Percentiles rank a stretch among this genome's conserved stretches.
Evolutionary conservation across 306 rosid genomes (phyloP).

Genomic region (Vigna trinervia): DNA sequence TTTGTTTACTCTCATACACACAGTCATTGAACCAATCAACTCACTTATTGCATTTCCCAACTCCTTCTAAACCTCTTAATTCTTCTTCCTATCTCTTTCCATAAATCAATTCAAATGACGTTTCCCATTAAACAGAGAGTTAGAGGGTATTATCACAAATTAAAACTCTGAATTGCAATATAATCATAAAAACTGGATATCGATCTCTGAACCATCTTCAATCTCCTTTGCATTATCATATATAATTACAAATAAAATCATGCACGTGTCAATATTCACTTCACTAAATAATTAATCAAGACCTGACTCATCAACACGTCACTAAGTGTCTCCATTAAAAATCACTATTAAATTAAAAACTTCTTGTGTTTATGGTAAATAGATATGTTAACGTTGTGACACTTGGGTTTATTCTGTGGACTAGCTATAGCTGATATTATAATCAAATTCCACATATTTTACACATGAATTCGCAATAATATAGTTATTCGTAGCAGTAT

Average conservation of each 20-base stretch:
- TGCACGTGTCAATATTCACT: constrained; percentile 35
- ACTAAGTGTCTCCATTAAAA: background rate
- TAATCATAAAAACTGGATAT: constrained; percentile 35
- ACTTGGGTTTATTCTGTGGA: constrained; percentile 12
- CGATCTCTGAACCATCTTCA: constrained; percentile 12
- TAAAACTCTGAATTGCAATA: constrained; percentile 32
- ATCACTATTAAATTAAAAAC: background rate
- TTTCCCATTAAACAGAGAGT: constrained; percentile 13
- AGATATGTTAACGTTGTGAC: constrained; percentile 13
- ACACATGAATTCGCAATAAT: background rate
- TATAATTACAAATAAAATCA: background rate
- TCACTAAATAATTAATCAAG: constrained; percentile 11
- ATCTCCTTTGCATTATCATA: constrained; percentile 1
- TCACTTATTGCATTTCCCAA: constrained; percentile 31
- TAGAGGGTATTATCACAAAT: constrained; percentile 34
- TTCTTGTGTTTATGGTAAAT: background rate
- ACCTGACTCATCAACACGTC: constrained; percentile 34
- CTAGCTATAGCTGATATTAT: background rate
- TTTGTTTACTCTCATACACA: constrained; percentile 38
- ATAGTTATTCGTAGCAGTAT: too few species aligned
- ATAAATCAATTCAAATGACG: constrained; percentile 19
- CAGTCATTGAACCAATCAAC: constrained; percentile 42
- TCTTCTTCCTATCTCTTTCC: constrained; percentile 46
- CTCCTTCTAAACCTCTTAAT: constrained; percentile 17
- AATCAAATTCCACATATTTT: background rate